Conservation (phyloP, 1,284 basidiomycete genomes). For the Prillingera fragicola region DNA sequence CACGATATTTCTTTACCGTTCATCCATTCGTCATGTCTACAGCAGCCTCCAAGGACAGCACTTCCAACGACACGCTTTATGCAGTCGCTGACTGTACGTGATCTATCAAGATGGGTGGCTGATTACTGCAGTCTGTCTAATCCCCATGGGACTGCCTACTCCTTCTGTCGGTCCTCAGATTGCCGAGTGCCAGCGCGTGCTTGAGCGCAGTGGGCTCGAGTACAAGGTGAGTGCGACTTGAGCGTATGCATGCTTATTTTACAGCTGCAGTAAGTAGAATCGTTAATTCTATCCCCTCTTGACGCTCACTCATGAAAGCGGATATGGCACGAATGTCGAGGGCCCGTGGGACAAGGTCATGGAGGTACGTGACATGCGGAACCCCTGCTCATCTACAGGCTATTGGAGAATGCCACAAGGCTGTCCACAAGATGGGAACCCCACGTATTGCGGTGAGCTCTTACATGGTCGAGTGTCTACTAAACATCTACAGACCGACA, state of each 20-base stretch:
- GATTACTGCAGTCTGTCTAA: constrained; percentile 42
- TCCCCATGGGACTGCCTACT: constrained; percentile 45
- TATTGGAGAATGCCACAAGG: constrained; percentile 71
- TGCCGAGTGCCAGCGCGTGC: constrained; percentile 63
- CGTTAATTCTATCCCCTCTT: constrained; percentile 4
- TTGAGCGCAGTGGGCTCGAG: constrained; percentile 71
- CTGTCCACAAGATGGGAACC: constrained; percentile 62
- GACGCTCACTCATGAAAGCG: constrained; percentile 51
- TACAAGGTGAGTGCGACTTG: constrained; percentile 58
- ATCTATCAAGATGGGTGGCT: neutral
- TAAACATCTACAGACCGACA: constrained; percentile 61
- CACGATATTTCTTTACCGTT: too few relatives aligned
- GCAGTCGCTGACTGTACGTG: constrained; percentile 26
- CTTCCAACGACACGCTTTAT: constrained; percentile 10
- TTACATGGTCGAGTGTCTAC: neutral
- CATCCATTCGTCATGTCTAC: neutral
- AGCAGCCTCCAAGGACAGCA: neutral
- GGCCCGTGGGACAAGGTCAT: constrained; percentile 76
- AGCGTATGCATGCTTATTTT: neutral
- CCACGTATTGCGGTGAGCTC: constrained; percentile 38
- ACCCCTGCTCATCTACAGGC: constrained; percentile 9
- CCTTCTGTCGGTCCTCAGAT: constrained; percentile 50
- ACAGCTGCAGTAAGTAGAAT: constrained; percentile 54
- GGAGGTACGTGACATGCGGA: constrained; percentile 20
- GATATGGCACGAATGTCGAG: constrained; percentile 84